These are phyloP conservation scores for Inga oerstediana DNA, from an alignment of 306 rosid species.

Conservation along the genomic window DNA sequence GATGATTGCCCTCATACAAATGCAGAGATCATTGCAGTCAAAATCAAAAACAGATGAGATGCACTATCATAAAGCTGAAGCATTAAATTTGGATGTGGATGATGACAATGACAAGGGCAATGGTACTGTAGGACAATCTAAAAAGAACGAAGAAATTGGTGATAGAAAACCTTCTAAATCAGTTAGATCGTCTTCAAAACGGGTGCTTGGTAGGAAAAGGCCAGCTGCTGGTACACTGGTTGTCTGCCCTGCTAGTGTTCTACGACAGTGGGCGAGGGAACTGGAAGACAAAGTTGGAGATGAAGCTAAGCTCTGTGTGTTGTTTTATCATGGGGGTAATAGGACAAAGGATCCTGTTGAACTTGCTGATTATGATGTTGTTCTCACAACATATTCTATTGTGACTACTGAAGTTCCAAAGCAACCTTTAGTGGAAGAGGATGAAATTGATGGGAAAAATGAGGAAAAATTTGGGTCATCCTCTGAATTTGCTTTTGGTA, in stretches of 20 bases:
- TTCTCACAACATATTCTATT: constrained; percentile 88
- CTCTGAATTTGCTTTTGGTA: constrained; percentile 59
- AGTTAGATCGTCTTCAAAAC: constrained; percentile 58
- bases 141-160: constrained; percentile 49
- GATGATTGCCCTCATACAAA: constrained; percentile 87
- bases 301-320: constrained; percentile 66
- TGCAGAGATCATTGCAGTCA: constrained; percentile 68
- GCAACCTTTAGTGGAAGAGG: constrained; percentile 84
- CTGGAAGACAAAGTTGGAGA: constrained; percentile 84
- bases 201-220: constrained; percentile 64
- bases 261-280: constrained; percentile 97
- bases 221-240: constrained; percentile 98
- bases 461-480: constrained; percentile 73
- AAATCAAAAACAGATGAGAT: constrained; percentile 64
- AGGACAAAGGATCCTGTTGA: constrained; percentile 86
- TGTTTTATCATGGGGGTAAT: constrained; percentile 89
- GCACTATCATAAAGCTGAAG: constrained; percentile 64
- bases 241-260: constrained; percentile 97
- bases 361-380: constrained; percentile 85
- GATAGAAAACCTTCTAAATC: constrained; percentile 59
- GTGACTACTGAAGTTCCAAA: constrained; percentile 95
- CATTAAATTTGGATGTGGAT: constrained; percentile 87
- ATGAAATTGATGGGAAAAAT: constrained; percentile 71
- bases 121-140: constrained; percentile 47
- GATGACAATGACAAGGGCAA: constrained; percentile 63